Evolutionary conservation across 768 basidiomycete genomes (phyloP), one percentile per base, ranked within the genome.

Genomic region (Fistulinella prunicolor): DNA sequence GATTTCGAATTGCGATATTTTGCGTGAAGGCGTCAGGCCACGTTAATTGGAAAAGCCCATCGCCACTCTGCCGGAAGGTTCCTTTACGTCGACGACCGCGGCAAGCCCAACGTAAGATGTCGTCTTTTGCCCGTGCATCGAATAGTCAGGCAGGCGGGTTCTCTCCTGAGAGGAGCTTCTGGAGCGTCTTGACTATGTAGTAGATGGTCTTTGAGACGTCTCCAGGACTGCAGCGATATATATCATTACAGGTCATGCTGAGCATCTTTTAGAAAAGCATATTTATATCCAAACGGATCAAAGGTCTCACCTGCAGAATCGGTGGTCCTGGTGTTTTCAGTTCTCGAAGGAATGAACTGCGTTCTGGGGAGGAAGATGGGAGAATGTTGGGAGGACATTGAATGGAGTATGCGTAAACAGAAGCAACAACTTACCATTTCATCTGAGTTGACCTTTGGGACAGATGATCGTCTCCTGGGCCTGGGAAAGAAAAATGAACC

Each of bases 361-460:
- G 46, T 79, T 76, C 72, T 72, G 50, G 16, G 38, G 54, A 56
- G 37, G 63, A 60, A 2, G 8, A 13, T 51, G 50, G 37, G 58
- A 55, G 8, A 16, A 21, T 50, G 2, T 20, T 42, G 13, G 9
- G 23, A 6, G 42, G 3, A 26, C 6, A 5, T 7, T 21, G 48
- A 4, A 42, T 54, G n/a, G 0, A 3, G 24, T 2, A 14, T 32
- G 51, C 70, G 36, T 44, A 76, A 79, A 48, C 82, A 83, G 55
- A 86, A 85, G 85, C 87, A 89, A 66, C 85, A 88, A 3, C n/a
- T n/a, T n/a, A 87, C 84, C 57, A 83, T 80, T 59, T 90, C 88
- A 2, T 89, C 89, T 0, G 87, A 86, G 43, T 74, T 70, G 6
- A 90, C 87, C 51, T 73, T 78, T 2, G 87, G 87, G 9, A 86